phyloP scores from a whole-genome alignment of 805 yeast species.

The Lipomyces anomalus region DNA sequence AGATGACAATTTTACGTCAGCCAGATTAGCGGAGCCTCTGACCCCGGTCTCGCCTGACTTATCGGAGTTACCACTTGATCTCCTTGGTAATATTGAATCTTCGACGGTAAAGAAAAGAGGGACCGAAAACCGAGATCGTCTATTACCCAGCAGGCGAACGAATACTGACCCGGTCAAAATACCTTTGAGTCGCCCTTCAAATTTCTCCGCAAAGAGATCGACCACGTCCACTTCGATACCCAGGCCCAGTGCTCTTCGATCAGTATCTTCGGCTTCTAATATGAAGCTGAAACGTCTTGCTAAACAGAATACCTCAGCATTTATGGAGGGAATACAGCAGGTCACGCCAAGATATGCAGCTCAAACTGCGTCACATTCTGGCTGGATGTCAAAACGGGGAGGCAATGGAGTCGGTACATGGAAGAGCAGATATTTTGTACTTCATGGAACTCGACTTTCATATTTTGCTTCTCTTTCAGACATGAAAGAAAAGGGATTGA shows the following conservation, averaged over 20 bases:
- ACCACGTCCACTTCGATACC: no score
- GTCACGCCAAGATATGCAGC: conserved; percentile 74
- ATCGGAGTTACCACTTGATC: no score
- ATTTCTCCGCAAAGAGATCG: no score
- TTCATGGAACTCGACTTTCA: conserved; percentile 89
- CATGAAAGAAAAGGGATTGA: conserved; percentile 80
- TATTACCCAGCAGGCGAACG: no score
- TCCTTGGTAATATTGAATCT: no score
- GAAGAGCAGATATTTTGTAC: conserved; percentile 64
- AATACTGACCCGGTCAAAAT: no score
- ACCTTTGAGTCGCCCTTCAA: no score
- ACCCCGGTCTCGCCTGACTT: no score
- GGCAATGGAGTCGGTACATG: conserved; percentile 81
- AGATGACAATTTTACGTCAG: no score
- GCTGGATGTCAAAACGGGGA: conserved; percentile 96
- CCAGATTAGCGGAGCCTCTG: no score
- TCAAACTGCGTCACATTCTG: conserved; percentile 68
- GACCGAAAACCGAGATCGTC: no score
- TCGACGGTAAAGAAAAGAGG: no score
- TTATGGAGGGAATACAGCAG: conserved; percentile 70
- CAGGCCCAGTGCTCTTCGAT: conserved; percentile 48
- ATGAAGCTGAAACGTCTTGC: conserved; percentile 28
- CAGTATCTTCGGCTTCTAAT: conserved; percentile 50
- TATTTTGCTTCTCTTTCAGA: conserved; percentile 78
- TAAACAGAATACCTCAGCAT: conserved; percentile 40